Conservation (phyloP, 2,329 filamentous ascomycete genomes). For the Venturiaceae sp. region DNA sequence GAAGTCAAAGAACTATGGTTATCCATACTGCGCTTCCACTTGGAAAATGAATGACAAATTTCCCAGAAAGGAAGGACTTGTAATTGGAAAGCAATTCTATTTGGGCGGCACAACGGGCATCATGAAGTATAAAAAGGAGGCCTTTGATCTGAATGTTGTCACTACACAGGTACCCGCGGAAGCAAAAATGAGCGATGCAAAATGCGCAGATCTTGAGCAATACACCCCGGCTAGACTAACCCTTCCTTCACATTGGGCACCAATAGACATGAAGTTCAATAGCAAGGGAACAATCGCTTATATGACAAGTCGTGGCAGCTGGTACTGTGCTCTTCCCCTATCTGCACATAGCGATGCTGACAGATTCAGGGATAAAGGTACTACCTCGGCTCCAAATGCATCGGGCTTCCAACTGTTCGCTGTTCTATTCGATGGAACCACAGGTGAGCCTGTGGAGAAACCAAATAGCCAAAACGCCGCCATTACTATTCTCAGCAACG, state of each 20-base stretch:
- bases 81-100: slow-evolving; percentile 40
- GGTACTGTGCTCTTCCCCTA: slow-evolving; percentile 33
- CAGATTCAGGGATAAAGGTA: slow-evolving; percentile 16
- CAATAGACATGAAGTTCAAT: slow-evolving; percentile 56
- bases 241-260: slow-evolving; percentile 59
- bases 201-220: slow-evolving; percentile 26
- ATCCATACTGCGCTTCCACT: slow-evolving; percentile 58
- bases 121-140: background rate
- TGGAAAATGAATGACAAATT: slow-evolving; percentile 32
- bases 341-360: too few species aligned
- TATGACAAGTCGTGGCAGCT: slow-evolving; percentile 63
- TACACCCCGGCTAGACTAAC: slow-evolving; percentile 41
- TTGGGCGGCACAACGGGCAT: slow-evolving; percentile 30
- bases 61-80: slow-evolving; percentile 33
- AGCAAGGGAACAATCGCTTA: slow-evolving; percentile 48
- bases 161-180: too few species aligned
- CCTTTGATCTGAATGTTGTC: too few species aligned
- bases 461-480: background rate
- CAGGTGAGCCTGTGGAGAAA: background rate
- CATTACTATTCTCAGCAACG: background rate
- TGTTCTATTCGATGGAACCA: slow-evolving; percentile 15
- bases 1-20: slow-evolving; percentile 54
- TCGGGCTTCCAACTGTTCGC: slow-evolving; percentile 40
- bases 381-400: too few species aligned
- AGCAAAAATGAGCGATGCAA: slow-evolving; percentile 40